Conservation (phyloP, 1,139 yeast species). For the Magnusiomyces magnusii region DNA sequence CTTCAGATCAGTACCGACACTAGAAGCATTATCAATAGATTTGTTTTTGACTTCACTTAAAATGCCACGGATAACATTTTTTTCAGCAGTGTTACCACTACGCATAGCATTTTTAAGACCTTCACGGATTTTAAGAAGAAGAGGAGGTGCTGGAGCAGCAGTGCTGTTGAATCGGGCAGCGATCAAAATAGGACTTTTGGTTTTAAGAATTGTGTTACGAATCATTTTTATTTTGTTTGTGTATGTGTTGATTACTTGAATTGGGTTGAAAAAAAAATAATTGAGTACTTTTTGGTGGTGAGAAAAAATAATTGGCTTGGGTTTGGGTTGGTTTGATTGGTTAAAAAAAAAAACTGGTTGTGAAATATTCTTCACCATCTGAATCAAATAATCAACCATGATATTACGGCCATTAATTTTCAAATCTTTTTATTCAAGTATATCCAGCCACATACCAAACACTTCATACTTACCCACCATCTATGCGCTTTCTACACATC, state of each 20-base stretch:
- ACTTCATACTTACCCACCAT: conserved; percentile 48
- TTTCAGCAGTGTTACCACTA: conserved; percentile 28
- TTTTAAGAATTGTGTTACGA: not conserved
- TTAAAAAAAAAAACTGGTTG: too few species aligned
- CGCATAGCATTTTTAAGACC: conserved; percentile 33
- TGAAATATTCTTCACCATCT: not conserved
- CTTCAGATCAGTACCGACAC: conserved; percentile 42
- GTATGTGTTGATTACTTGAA: not conserved
- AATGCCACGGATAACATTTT: conserved; percentile 50
- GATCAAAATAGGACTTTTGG: not conserved
- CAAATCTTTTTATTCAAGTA: not conserved
- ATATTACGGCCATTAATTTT: not conserved
- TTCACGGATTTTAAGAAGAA: conserved; percentile 31
- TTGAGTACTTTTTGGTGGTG: not conserved
- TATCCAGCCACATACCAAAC: not conserved
- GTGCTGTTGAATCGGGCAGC: not conserved
- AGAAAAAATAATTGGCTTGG: not conserved
- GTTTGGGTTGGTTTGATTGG: not conserved
- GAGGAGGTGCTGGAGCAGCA: conserved; percentile 29
- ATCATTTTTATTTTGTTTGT: not conserved
- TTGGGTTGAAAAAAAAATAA: not conserved
- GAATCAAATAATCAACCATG: not conserved
- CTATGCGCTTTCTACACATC: conserved; percentile 82
- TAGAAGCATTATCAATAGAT: conserved; percentile 45
- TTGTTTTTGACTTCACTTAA: conserved; percentile 54